These are phyloP conservation scores for Diaporthe batatas DNA, from an alignment of 2,329 filamentous ascomycete species.

Conservation along the genomic window DNA sequence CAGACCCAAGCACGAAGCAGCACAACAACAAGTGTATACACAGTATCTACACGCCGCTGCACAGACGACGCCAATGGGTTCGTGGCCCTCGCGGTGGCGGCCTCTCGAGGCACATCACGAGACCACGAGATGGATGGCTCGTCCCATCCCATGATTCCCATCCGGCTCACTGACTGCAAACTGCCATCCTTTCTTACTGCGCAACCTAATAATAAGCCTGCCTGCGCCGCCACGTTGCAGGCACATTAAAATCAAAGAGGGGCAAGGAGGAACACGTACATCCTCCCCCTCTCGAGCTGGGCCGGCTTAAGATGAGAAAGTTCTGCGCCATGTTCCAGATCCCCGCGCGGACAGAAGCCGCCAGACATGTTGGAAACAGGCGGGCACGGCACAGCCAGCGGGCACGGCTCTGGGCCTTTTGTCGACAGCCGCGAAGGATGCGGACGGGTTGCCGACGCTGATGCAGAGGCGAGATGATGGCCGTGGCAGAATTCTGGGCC, in stretches of 20 bases:
- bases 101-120: slow-evolving; percentile 8
- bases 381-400: neutral
- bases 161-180: slow-evolving; percentile 4
- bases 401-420: slow-evolving; percentile 17
- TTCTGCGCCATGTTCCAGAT: slow-evolving; percentile 30
- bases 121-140: neutral
- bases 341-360: slow-evolving; percentile 27
- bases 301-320: slow-evolving; percentile 12
- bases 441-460: slow-evolving; percentile 13
- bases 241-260: neutral
- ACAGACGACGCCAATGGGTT: slow-evolving; percentile 6
- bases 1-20: neutral
- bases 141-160: neutral
- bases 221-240: slow-evolving; percentile 21
- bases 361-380: slow-evolving; percentile 6
- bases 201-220: slow-evolving; percentile 16
- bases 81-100: neutral
- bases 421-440: slow-evolving; percentile 11
- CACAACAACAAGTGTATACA: neutral
- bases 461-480: slow-evolving; percentile 31
- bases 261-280: neutral
- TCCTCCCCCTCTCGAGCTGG: neutral
- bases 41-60: slow-evolving; percentile 10
- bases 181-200: slow-evolving; percentile 19
- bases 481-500: slow-evolving; percentile 19